Base-by-base conservation (phyloP, 1,284 basidiomycete species). In the Apiotrichum gamsii region DNA sequence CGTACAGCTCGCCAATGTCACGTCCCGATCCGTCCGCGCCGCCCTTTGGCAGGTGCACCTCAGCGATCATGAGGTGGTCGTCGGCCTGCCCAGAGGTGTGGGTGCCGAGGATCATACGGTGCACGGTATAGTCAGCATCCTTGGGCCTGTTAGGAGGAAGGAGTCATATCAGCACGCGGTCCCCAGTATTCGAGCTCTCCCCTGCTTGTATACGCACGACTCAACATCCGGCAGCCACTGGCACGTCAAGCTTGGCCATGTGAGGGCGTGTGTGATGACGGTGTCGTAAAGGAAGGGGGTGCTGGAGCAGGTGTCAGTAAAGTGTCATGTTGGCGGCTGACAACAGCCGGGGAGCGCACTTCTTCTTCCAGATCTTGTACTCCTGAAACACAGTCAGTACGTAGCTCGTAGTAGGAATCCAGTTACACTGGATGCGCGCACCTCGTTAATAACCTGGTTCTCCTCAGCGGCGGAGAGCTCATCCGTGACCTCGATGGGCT, bases 181-280 rank as follows among this genome's bases (percentile, higher is more conserved):
- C 8, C 38, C 58, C 28, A 59, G 57, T 49, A 5, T 5, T 6
- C 5, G 21, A n/a, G n/a, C n/a, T n/a, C n/a, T n/a, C n/a, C 8
- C 14, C 25, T 34, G 20, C 36, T 30, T 5, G 21, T 11, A 3
- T 23, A 76, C 86, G 63, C 62, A 91, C 90, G 81, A 80, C 73
- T 96, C 90, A 72, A 84, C 85, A 77, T 99, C 94, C 1, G 95
- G 95, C 69, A 99, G 89, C 95, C 95, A 99, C 75, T 98, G 95
- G 70, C 89, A 93, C 3, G 95, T 99, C 62, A 99, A 72, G 62
- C 85, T 90, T 15, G 95, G 95, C 95, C 95, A 99, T 70, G 96
- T 91, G 45, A 98, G 79, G 21, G 95, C 94, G 68, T 97, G 93
- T 0, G 94, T 97, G 62, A 99, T 87, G 57, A 98, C 89, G 18